Evolutionary conservation across 1,284 basidiomycete species (phyloP).

Genomic region (Spongiforma sp.): DNA sequence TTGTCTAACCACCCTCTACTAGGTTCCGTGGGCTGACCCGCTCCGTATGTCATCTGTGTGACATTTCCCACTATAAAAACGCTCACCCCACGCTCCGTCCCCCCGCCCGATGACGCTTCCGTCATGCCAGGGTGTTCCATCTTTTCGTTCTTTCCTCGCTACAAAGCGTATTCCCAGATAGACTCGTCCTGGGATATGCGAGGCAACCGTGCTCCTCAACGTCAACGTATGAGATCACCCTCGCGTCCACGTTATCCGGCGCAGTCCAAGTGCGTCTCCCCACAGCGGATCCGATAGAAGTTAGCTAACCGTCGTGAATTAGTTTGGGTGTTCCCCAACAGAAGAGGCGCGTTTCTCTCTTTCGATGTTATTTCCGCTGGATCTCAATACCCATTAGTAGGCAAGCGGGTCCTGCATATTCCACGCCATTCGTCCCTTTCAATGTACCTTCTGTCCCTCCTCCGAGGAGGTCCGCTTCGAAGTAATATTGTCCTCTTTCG

Average conservation of each 20-base stretch:
- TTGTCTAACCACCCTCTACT: slow-evolving; percentile 28
- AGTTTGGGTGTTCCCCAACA: slow-evolving; percentile 18
- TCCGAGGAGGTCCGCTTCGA: slow-evolving; percentile 19
- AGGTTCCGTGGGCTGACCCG: slow-evolving; percentile 25
- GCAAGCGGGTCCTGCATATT: slow-evolving; percentile 20
- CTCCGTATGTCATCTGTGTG: slow-evolving; percentile 25
- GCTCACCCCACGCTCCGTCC: neutral
- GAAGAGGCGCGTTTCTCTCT: slow-evolving; percentile 19
- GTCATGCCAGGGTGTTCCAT: slow-evolving; percentile 37
- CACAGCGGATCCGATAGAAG: neutral
- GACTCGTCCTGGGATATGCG: slow-evolving; percentile 38
- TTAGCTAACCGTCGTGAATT: slow-evolving; percentile 5
- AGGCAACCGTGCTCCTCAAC: slow-evolving; percentile 20
- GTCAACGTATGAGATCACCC: slow-evolving; percentile 11
- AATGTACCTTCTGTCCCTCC: slow-evolving; percentile 23
- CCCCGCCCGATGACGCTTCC: slow-evolving; percentile 16
- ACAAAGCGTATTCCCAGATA: slow-evolving; percentile 39
- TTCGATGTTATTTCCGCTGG: neutral
- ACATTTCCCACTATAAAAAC: slow-evolving; percentile 34
- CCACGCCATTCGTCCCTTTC: slow-evolving; percentile 22
- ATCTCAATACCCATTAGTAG: slow-evolving; percentile 14
- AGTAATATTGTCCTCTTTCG: slow-evolving; percentile 17
- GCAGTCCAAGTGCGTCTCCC: slow-evolving; percentile 22
- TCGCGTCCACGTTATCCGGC: slow-evolving; percentile 23
- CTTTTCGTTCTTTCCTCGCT: slow-evolving; percentile 39